A percentile compares a stretch with the other conserved stretches of the same genome.
Evolutionary conservation across 2,329 filamentous ascomycete genomes (phyloP).

Genomic region (Neopestalotiopsis clavispora): DNA sequence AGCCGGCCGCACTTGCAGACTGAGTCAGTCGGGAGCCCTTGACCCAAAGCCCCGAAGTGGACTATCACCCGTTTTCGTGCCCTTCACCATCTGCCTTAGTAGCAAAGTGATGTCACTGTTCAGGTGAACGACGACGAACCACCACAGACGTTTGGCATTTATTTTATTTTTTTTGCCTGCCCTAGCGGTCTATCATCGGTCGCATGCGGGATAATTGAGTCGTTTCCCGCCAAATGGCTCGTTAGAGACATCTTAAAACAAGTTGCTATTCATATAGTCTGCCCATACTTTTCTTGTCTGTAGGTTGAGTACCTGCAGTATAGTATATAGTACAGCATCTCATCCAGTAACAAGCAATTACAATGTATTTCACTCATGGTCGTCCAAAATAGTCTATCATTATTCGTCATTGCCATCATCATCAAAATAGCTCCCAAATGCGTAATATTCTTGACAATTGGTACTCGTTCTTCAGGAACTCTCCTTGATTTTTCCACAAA

Average conservation of each 20-base stretch:
- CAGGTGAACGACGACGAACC: not conserved
- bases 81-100: not conserved
- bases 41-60: not conserved
- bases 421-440: not conserved
- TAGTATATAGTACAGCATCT: too few species aligned
- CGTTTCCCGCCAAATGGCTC: too few species aligned
- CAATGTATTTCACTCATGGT: too few species aligned
- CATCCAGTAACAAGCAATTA: too few species aligned
- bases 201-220: too few species aligned
- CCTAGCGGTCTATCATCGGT: too few species aligned
- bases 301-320: too few species aligned
- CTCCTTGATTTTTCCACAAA: conserved; percentile 60
- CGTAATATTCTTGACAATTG: not conserved
- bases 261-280: too few species aligned
- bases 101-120: conserved; percentile 1
- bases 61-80: not conserved
- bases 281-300: too few species aligned
- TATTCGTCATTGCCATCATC: not conserved
- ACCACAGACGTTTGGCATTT: not conserved
- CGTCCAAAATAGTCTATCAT: not conserved
- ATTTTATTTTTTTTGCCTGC: not conserved
- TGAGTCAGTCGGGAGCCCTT: not conserved
- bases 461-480: conserved; percentile 40
- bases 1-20: not conserved
- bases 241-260: not conserved